phyloP scores from a whole-genome alignment of 140 eudicot genomes.

The Oenanthe javanica region DNA sequence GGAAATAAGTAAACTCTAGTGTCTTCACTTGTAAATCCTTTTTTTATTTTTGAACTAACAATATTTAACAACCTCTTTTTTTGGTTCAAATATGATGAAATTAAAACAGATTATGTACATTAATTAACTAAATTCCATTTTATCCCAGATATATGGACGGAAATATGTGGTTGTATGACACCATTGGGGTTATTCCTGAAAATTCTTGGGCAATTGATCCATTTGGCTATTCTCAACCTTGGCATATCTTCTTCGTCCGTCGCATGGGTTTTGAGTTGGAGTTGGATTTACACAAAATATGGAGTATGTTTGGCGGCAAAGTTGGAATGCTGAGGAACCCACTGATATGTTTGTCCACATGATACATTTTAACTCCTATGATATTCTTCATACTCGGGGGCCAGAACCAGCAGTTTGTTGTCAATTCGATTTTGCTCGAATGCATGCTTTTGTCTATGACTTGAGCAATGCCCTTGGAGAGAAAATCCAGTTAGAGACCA shows the following conservation, averaged over 20 bases:
- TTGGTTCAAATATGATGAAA: neutral
- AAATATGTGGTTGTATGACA: slow-evolving; percentile 89
- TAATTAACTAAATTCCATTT: neutral
- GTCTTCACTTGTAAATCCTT: neutral
- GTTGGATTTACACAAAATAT: slow-evolving; percentile 64
- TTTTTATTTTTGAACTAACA: neutral
- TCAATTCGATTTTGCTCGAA: slow-evolving; percentile 91
- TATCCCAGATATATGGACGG: slow-evolving; percentile 73
- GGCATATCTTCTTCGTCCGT: slow-evolving; percentile 97
- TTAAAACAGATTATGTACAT: neutral
- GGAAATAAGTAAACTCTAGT: neutral
- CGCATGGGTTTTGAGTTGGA: slow-evolving; percentile 99
- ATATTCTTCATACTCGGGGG: slow-evolving; percentile 91
- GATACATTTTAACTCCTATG: slow-evolving; percentile 96
- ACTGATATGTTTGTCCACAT: slow-evolving; percentile 96
- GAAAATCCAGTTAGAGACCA: slow-evolving; percentile 89
- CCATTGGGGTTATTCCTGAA: slow-evolving; percentile 80
- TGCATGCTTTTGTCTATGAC: slow-evolving; percentile 80
- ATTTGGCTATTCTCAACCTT: slow-evolving; percentile 89
- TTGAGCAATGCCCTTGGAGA: slow-evolving; percentile 84
- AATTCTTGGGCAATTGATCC: slow-evolving; percentile 98
- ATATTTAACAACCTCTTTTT: neutral
- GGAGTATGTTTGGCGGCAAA: slow-evolving; percentile 87
- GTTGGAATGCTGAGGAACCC: slow-evolving; percentile 85
- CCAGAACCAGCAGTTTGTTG: slow-evolving; percentile 97